These are phyloP conservation scores for Mentha longifolia DNA, from an alignment of 257 asterid genomes.

Conservation along the genomic window DNA sequence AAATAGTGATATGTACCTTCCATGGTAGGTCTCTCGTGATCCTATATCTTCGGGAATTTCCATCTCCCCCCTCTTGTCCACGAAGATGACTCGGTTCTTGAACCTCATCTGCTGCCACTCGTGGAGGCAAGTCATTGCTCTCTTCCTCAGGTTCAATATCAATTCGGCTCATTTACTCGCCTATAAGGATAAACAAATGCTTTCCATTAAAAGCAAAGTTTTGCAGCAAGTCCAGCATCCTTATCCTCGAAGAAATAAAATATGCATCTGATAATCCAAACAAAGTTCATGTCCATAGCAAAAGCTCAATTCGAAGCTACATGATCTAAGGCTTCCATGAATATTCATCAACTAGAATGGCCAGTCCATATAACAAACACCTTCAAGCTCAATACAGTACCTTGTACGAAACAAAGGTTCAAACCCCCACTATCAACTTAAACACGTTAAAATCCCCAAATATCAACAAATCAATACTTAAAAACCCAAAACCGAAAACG, in stretches of 20 bases:
- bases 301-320: constrained; percentile 22
- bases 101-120: constrained; percentile 40
- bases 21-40: constrained; percentile 36
- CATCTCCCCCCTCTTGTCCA: constrained; percentile 49
- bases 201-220: constrained; percentile 3
- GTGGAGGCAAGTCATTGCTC: constrained; percentile 39
- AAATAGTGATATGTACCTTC: constrained; percentile 47
- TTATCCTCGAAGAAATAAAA: neutral
- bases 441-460: constrained; percentile 10
- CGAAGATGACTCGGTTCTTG: constrained; percentile 42
- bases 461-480: neutral
- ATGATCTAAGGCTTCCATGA: neutral
- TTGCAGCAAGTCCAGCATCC: constrained; percentile 14
- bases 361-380: constrained; percentile 19
- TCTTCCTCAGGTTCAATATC: constrained; percentile 55
- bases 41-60: constrained; percentile 32
- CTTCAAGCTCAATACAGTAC: neutral
- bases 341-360: constrained; percentile 15
- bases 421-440: constrained; percentile 7
- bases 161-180: constrained; percentile 55
- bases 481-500: constrained; percentile 10
- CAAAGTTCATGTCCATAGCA: constrained; percentile 10
- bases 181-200: constrained; percentile 39
- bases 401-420: neutral
- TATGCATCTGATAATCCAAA: neutral